These are phyloP conservation scores for Pelargonium citronellum DNA, from an alignment of 441 rosid species.

Conservation along the genomic window DNA sequence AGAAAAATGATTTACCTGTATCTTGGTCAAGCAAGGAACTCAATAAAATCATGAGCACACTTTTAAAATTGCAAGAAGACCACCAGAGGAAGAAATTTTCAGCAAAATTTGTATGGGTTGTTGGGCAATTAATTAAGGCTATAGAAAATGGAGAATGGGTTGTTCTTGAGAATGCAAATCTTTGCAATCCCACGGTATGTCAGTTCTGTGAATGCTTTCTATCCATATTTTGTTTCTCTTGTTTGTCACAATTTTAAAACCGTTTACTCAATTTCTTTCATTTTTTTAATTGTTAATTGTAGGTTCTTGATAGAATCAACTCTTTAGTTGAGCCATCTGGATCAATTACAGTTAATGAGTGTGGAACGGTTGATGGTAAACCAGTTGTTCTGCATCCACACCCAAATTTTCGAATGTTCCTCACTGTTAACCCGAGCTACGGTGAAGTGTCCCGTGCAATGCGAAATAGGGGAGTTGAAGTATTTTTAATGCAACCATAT, in stretches of 20 bases:
- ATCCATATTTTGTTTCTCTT: slow-evolving; percentile 7
- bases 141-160: slow-evolving; percentile 99
- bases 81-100: slow-evolving; percentile 40
- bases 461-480: slow-evolving; percentile 98
- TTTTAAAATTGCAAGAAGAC: slow-evolving; percentile 55
- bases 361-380: slow-evolving; percentile 84
- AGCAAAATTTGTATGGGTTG: slow-evolving; percentile 92
- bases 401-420: slow-evolving; percentile 82
- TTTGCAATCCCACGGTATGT: slow-evolving; percentile 94
- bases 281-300: slow-evolving; percentile 21
- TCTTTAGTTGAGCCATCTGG: slow-evolving; percentile 94
- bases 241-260: not conserved
- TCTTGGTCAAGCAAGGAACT: slow-evolving; percentile 58
- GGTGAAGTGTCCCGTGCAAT: slow-evolving; percentile 98
- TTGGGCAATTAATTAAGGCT: slow-evolving; percentile 81
- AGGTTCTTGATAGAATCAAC: slow-evolving; percentile 99
- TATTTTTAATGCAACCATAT: slow-evolving; percentile 87
- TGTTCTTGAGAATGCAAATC: slow-evolving; percentile 88
- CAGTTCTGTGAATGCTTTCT: slow-evolving; percentile 13
- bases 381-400: slow-evolving; percentile 79
- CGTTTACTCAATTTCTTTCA: slow-evolving; percentile 6
- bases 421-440: slow-evolving; percentile 76
- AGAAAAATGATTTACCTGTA: slow-evolving; percentile 32
- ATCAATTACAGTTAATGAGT: slow-evolving; percentile 83
- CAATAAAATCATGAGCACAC: slow-evolving; percentile 39